Evolutionary conservation across 768 basidiomycete species (phyloP).

Genomic region (Boletus huronensis): DNA sequence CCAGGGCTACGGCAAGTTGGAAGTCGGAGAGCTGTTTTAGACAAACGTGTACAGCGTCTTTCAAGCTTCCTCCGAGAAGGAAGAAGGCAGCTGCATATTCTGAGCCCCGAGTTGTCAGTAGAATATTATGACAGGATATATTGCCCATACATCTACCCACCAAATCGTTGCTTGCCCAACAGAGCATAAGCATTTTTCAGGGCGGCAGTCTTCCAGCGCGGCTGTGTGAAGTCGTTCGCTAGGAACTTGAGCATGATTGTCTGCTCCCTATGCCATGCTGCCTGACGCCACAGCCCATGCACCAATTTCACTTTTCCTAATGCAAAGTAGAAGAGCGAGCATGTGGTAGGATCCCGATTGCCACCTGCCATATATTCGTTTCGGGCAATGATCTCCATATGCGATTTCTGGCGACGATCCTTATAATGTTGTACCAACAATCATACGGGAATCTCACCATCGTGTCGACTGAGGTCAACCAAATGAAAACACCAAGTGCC

Average conservation of each 20-base stretch:
- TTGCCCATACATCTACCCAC: slow-evolving; percentile 41
- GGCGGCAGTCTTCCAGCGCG: slow-evolving; percentile 89
- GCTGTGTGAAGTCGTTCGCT: slow-evolving; percentile 79
- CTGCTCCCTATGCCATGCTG: slow-evolving; percentile 91
- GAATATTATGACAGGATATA: not conserved
- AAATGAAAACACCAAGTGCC: slow-evolving; percentile 81
- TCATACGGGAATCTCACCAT: slow-evolving; percentile 51
- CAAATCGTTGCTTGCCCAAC: slow-evolving; percentile 86
- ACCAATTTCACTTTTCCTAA: slow-evolving; percentile 90
- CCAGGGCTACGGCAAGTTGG: slow-evolving; percentile 84
- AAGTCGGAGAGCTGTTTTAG: slow-evolving; percentile 85
- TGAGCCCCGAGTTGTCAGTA: slow-evolving; percentile 31
- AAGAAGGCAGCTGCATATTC: slow-evolving; percentile 99
- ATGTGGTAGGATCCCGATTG: slow-evolving; percentile 80
- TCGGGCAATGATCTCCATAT: slow-evolving; percentile 85
- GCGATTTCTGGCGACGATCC: slow-evolving; percentile 52
- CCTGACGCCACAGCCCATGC: slow-evolving; percentile 94
- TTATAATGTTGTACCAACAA: not conserved
- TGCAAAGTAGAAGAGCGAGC: slow-evolving; percentile 93
- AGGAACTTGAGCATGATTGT: slow-evolving; percentile 87
- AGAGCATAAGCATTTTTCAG: slow-evolving; percentile 95
- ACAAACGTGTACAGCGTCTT: slow-evolving; percentile 91
- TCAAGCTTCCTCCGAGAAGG: slow-evolving; percentile 80
- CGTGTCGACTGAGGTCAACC: slow-evolving; percentile 76
- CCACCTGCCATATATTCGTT: slow-evolving; percentile 91